Evolutionary conservation across 768 basidiomycete species (phyloP).

Genomic region (Kwoniella bestiolae): DNA sequence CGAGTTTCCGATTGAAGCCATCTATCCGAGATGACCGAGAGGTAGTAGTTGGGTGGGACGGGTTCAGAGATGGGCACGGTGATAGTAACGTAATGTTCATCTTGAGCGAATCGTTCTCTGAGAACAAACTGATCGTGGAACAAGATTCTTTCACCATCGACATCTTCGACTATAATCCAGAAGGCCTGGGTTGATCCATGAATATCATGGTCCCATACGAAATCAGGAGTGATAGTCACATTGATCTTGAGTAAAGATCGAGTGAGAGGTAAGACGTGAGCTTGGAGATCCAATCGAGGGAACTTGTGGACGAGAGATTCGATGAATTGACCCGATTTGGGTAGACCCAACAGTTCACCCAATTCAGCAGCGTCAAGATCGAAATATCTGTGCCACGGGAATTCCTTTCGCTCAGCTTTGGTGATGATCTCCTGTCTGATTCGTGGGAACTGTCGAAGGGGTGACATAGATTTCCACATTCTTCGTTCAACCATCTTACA

Average conservation of each 20-base stretch:
- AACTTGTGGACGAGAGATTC: constrained; percentile 93
- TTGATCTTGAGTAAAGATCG: constrained; percentile 90
- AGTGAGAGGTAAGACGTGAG: constrained; percentile 95
- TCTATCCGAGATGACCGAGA: constrained; percentile 89
- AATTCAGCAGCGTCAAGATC: constrained; percentile 84
- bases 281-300: constrained; percentile 93
- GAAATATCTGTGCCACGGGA: constrained; percentile 98
- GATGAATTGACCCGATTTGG: constrained; percentile 87
- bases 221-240: constrained; percentile 93
- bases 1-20: constrained; percentile 96
- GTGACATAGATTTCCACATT: constrained; percentile 98
- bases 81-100: constrained; percentile 91
- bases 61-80: constrained; percentile 97
- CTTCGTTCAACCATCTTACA: constrained; percentile 86
- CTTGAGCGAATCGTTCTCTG: constrained; percentile 85
- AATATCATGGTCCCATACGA: constrained; percentile 95
- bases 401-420: constrained; percentile 96
- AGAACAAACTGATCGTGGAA: constrained; percentile 94
- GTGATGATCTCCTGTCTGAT: constrained; percentile 67
- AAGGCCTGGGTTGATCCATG: constrained; percentile 89
- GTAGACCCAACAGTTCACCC: constrained; percentile 90
- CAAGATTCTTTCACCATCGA: constrained; percentile 93
- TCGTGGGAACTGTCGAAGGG: constrained; percentile 88
- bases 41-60: constrained; percentile 97
- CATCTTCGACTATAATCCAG: constrained; percentile 92